Evolutionary conservation across 495 filamentous ascomycete species (phyloP).

Genomic region (Talaromyces nanjingensis): DNA sequence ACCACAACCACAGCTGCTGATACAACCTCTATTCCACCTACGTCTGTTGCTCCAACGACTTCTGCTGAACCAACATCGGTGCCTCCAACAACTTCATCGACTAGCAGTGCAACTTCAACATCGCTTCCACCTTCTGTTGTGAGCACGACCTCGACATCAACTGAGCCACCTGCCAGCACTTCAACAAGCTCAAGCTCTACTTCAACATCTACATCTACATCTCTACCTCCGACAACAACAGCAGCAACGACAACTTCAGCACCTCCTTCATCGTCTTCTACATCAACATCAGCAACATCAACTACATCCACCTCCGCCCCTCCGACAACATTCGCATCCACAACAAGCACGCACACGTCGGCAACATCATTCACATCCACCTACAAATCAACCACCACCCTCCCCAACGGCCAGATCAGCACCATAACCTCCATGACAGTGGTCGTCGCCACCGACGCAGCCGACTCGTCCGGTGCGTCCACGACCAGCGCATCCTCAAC

Average conservation of each 20-base stretch:
- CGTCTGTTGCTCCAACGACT: neutral
- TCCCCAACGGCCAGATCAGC: conserved; percentile 58
- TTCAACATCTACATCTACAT: conserved; percentile 38
- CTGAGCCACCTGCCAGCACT: conserved; percentile 24
- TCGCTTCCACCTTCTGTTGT: conserved; percentile 23
- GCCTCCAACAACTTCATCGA: neutral
- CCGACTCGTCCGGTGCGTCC: conserved; percentile 17
- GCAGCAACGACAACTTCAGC: conserved; percentile 36
- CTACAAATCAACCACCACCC: conserved; percentile 49
- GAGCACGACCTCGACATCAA: conserved; percentile 47
- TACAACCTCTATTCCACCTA: neutral
- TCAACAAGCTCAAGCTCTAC: conserved; percentile 43
- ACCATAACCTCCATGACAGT: conserved; percentile 44
- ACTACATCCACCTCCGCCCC: conserved; percentile 22
- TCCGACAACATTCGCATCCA: conserved; percentile 27
- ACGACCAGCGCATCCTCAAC: conserved; percentile 17
- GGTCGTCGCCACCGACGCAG: conserved; percentile 21
- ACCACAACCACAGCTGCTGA: neutral
- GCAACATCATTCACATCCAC: conserved; percentile 19
- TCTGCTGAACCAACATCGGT: neutral
- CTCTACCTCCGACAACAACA: conserved; percentile 34
- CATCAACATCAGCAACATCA: conserved; percentile 32
- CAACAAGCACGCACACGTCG: conserved; percentile 18
- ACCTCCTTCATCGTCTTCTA: conserved; percentile 48
- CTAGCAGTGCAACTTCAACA: conserved; percentile 39